Evolutionary conservation across 345 rosid species (phyloP).

Genomic region (Eutrema yunnanense): DNA sequence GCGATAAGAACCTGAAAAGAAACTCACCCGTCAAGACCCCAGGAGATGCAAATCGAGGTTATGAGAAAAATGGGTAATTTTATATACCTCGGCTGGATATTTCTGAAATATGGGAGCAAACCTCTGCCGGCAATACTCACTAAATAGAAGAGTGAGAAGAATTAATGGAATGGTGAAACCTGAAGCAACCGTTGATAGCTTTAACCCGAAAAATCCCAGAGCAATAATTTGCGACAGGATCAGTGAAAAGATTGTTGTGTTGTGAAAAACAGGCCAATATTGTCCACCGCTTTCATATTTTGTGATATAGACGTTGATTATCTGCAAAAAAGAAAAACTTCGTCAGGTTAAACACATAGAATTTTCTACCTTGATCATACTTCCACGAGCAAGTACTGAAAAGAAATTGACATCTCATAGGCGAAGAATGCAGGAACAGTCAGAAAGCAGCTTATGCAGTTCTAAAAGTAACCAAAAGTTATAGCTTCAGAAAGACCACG

Average conservation of each 20-base stretch:
- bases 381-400: too few relatives aligned
- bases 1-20: slow-evolving; percentile 54
- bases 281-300: slow-evolving; percentile 82
- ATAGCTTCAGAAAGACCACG: too few relatives aligned
- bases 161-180: slow-evolving; percentile 75
- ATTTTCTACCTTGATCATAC: too few relatives aligned
- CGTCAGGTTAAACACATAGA: background rate
- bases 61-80: background rate
- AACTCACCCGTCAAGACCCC: slow-evolving; percentile 23
- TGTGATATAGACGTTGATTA: slow-evolving; percentile 63
- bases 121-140: slow-evolving; percentile 73
- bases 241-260: slow-evolving; percentile 77
- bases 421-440: too few relatives aligned
- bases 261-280: slow-evolving; percentile 85
- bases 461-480: too few relatives aligned
- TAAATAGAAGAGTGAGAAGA: slow-evolving; percentile 64
- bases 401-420: too few relatives aligned
- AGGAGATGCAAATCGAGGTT: background rate
- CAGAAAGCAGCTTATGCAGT: too few relatives aligned
- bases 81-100: slow-evolving; percentile 60
- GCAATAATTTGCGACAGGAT: slow-evolving; percentile 81
- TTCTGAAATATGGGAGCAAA: slow-evolving; percentile 61
- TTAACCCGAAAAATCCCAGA: slow-evolving; percentile 77
- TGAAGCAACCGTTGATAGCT: slow-evolving; percentile 59
- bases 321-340: slow-evolving; percentile 39